Conservation (phyloP, 768 basidiomycete species). For the Rhodotorula diobovata region DNA sequence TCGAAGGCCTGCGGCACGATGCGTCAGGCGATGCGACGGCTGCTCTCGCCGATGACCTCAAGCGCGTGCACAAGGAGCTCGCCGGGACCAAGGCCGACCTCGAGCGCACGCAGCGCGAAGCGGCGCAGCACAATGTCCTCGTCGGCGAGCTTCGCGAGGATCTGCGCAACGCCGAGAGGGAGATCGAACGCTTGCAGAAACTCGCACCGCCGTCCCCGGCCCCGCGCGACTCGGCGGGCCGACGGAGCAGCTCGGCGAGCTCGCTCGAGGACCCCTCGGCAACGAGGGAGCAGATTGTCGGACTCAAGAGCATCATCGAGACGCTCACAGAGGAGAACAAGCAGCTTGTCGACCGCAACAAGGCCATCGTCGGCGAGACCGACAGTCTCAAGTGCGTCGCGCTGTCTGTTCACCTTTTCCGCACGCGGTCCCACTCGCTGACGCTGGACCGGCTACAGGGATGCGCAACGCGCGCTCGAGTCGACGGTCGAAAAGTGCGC, state of each 20-base stretch:
- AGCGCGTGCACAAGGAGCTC: conserved; percentile 58
- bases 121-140: background rate
- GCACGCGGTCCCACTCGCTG: background rate
- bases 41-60: conserved; percentile 55
- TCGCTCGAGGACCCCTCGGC: conserved; percentile 36
- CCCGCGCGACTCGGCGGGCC: background rate
- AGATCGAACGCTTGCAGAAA: conserved; percentile 36
- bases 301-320: conserved; percentile 83
- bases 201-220: background rate
- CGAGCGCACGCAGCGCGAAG: conserved; percentile 35
- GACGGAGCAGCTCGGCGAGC: conserved; percentile 23
- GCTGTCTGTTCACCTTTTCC: background rate
- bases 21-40: conserved; percentile 58
- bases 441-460: background rate
- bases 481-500: conserved; percentile 61
- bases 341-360: conserved; percentile 61
- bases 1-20: conserved; percentile 71
- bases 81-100: conserved; percentile 45
- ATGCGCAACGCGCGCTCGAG: conserved; percentile 75
- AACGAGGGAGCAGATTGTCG: conserved; percentile 64
- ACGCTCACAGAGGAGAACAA: conserved; percentile 82
- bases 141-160: conserved; percentile 35
- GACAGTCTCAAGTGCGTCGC: background rate
- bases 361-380: conserved; percentile 68
- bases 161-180: conserved; percentile 42